Conservation (phyloP, 2,329 filamentous ascomycete genomes). For the Sclerotinia borealis region DNA sequence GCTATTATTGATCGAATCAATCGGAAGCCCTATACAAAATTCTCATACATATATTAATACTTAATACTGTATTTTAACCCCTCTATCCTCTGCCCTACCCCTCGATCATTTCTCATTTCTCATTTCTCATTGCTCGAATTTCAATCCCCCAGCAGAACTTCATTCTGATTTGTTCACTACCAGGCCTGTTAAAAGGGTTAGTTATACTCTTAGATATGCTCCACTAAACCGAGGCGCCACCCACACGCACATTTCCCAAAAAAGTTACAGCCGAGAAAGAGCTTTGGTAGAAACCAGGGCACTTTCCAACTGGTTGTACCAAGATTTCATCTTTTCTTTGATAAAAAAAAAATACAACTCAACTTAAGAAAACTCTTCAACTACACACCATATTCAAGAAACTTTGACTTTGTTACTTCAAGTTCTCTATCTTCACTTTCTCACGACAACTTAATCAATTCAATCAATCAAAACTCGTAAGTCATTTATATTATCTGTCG, state of each 20-base stretch:
- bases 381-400: not conserved
- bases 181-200: not conserved
- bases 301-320: not conserved
- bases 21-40: not conserved
- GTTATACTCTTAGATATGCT: not conserved
- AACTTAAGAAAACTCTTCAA: not conserved
- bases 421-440: not conserved
- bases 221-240: not conserved
- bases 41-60: too few species aligned
- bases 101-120: not conserved
- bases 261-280: slow-evolving; percentile 1
- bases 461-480: not conserved
- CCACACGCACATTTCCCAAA: not conserved
- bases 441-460: not conserved
- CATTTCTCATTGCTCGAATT: too few species aligned
- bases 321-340: not conserved
- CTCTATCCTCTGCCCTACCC: not conserved
- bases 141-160: too few species aligned
- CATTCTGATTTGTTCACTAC: not conserved
- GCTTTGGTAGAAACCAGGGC: not conserved
- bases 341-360: not conserved
- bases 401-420: not conserved
- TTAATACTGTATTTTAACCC: too few species aligned
- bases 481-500: not conserved
- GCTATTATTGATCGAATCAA: too few species aligned